Conservation (phyloP, 352 stramenopile genomes). For the Phytophthora fragariaefolia region DNA sequence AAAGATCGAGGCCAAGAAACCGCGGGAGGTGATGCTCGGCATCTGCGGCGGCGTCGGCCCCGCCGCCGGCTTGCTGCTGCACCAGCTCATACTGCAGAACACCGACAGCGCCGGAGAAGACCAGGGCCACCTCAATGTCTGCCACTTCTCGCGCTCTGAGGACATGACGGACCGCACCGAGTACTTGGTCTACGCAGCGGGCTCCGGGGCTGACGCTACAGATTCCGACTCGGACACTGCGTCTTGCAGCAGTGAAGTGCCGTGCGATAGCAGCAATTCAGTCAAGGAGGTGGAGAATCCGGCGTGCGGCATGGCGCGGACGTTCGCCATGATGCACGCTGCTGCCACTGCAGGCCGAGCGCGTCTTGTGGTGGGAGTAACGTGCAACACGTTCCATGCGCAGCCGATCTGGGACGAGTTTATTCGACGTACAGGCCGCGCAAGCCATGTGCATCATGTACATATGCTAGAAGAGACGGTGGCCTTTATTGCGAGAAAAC, state of each 20-base stretch:
- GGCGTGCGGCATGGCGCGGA: conserved; percentile 74
- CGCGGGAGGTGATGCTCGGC: conserved; percentile 62
- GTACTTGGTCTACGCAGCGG: conserved; percentile 48
- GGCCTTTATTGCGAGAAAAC: conserved; percentile 54
- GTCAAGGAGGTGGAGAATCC: conserved; percentile 62
- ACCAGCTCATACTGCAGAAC: conserved; percentile 77
- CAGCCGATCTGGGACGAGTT: conserved; percentile 79
- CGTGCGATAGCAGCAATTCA: not conserved
- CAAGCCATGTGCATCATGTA: conserved; percentile 42
- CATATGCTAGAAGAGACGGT: conserved; percentile 82
- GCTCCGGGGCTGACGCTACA: conserved; percentile 11
- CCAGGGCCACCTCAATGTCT: conserved; percentile 71
- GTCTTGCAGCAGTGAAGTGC: not conserved
- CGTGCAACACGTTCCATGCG: conserved; percentile 83
- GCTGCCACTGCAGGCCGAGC: conserved; percentile 40
- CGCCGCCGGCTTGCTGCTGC: conserved; percentile 71
- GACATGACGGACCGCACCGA: conserved; percentile 81
- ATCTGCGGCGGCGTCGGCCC: conserved; percentile 80
- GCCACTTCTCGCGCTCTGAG: conserved; percentile 76
- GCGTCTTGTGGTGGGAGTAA: conserved; percentile 65
- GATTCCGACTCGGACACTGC: conserved; percentile 30
- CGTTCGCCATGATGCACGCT: conserved; percentile 73
- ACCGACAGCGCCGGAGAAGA: conserved; percentile 69
- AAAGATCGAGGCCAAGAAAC: conserved; percentile 21
- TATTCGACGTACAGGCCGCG: conserved; percentile 43